Percentiles rank a stretch among this genome's conserved stretches.
Evolutionary conservation across 768 basidiomycete genomes (phyloP).

Genomic region (Mycena venus): DNA sequence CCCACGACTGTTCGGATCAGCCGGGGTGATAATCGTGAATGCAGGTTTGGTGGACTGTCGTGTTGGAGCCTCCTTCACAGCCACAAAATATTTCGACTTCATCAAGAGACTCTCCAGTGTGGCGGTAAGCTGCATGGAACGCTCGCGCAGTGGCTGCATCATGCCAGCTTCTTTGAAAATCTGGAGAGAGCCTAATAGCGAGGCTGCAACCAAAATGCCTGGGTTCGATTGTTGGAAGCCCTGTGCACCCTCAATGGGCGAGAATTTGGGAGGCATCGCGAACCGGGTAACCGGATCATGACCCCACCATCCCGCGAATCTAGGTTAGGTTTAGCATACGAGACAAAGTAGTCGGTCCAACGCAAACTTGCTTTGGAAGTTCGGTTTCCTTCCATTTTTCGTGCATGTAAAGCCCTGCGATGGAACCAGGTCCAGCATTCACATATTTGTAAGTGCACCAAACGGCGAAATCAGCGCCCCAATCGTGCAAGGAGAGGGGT

Average conservation of each 20-base stretch:
- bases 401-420: slow-evolving; percentile 93
- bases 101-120: slow-evolving; percentile 76
- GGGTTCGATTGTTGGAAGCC: slow-evolving; percentile 98
- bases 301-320: slow-evolving; percentile 98
- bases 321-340: slow-evolving; percentile 48
- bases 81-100: slow-evolving; percentile 74
- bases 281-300: slow-evolving; percentile 91
- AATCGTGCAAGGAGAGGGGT: slow-evolving; percentile 88
- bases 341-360: slow-evolving; percentile 28
- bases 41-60: slow-evolving; percentile 49
- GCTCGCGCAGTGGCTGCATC: slow-evolving; percentile 74
- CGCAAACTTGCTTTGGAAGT: slow-evolving; percentile 70
- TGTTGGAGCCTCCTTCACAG: slow-evolving; percentile 48
- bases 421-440: slow-evolving; percentile 97
- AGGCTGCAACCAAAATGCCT: slow-evolving; percentile 80
- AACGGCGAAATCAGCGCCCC: slow-evolving; percentile 97
- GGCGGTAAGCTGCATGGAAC: slow-evolving; percentile 79
- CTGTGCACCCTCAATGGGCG: slow-evolving; percentile 89
- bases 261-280: slow-evolving; percentile 87
- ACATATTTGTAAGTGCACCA: slow-evolving; percentile 99
- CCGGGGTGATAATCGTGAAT: slow-evolving; percentile 96
- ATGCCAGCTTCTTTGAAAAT: slow-evolving; percentile 86
- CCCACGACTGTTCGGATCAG: slow-evolving; percentile 76
- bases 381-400: slow-evolving; percentile 79
- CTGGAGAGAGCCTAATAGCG: slow-evolving; percentile 87